Evolutionary conservation across 805 yeast genomes (phyloP).

Genomic region (Candida sakaeoensis): DNA sequence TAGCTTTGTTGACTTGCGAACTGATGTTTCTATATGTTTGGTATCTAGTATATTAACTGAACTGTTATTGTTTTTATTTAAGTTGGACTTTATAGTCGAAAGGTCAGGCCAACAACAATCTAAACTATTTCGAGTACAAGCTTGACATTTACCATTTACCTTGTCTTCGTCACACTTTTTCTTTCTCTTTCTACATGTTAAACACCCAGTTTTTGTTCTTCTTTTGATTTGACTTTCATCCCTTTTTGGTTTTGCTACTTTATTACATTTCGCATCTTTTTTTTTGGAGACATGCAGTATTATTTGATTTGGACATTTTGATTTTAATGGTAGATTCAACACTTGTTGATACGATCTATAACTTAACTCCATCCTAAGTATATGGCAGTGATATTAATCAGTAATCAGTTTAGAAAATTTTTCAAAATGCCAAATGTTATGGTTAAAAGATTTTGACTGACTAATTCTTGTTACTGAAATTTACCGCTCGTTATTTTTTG

Average conservation of each 20-base stretch:
- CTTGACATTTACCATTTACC: slow-evolving; percentile 43
- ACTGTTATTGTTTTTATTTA: slow-evolving; percentile 1
- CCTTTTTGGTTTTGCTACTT: slow-evolving; percentile 14
- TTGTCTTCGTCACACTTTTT: slow-evolving; percentile 57
- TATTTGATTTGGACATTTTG: slow-evolving; percentile 10
- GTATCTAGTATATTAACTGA: not conserved
- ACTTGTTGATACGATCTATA: slow-evolving; percentile 39
- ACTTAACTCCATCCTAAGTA: slow-evolving; percentile 13
- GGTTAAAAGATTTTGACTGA: slow-evolving; percentile 1
- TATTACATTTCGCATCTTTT: slow-evolving; percentile 4
- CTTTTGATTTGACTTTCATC: slow-evolving; percentile 16
- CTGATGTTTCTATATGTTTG: slow-evolving; percentile 9
- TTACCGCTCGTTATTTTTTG: slow-evolving; percentile 8
- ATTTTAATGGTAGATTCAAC: slow-evolving; percentile 23
- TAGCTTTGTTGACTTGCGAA: slow-evolving; percentile 15
- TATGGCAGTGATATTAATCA: not conserved
- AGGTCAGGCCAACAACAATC: slow-evolving; percentile 42
- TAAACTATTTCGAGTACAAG: slow-evolving; percentile 41
- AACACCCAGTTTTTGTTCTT: slow-evolving; percentile 51
- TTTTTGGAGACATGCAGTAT: slow-evolving; percentile 1
- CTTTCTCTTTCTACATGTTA: slow-evolving; percentile 61
- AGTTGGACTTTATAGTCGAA: slow-evolving; percentile 3
- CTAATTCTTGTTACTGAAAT: not conserved
- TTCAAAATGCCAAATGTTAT: not conserved
- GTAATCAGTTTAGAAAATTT: not conserved